Base-by-base conservation (phyloP, 441 rosid species). In the Gossypium schwendimanii region DNA sequence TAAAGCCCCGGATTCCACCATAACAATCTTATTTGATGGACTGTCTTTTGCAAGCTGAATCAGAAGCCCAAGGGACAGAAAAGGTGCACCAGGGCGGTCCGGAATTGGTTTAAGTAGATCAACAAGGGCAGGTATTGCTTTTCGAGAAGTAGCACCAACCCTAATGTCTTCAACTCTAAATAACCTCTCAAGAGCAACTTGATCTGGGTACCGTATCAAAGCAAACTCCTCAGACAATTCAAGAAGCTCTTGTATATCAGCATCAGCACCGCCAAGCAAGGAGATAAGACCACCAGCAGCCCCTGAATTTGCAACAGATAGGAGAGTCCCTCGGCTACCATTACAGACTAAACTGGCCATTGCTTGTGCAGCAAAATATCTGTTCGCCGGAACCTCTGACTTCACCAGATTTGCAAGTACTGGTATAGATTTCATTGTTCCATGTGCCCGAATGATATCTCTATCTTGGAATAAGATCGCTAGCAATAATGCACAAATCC, bases 141-240 rank as follows among this genome's bases (percentile, higher is more conserved):
- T 96, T 65, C 99, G 87, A 73, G 99, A 96, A 78, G 98, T 91
- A 79, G 99, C 98, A 73, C 99, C 99, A 74, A 85, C 84, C 83
- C 99, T 94, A 73, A 96, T 94, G 82, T 96, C 99, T 84, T 96
- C 99, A 73, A 96, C 99, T 81, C 97, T 90, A 79, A 96, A 96
- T 84, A 96, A 85, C 81, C 98, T 91, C 89, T 96, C 99, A 47
- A 96, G 98, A 60, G 98, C 98, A 84, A 92, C 88, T 84, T 96
- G 97, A 71, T 96, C 99, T 15, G 99, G 99, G 81, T 93, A 91
- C 72, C 78, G 82, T 80, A 85, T 93, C 84, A 96, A 79, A 79
- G 80, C 74, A 73, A 96, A 96, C 84, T 89, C 98, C 76, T 88
- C 91, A 3, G 99, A 91, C 83, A 94, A 54, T 74, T 87, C 90